phyloP scores from a whole-genome alignment of 2,329 filamentous ascomycete genomes.

The Colletotrichum higginsianum region DNA sequence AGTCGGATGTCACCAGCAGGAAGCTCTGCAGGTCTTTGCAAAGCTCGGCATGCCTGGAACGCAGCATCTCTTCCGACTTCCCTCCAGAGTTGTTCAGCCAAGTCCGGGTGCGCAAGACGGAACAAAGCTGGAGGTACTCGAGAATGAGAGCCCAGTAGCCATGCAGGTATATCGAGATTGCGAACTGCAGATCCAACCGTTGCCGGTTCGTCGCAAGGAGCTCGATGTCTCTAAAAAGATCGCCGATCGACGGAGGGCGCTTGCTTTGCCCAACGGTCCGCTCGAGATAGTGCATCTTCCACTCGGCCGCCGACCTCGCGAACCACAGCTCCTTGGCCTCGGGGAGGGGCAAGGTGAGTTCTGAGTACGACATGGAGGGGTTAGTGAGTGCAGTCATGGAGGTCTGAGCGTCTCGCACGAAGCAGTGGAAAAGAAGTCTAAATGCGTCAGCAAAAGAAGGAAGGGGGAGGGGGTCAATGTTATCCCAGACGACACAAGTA shows the following conservation, averaged over 20 bases:
- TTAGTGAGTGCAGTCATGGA: slow-evolving; percentile 78
- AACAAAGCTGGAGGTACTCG: slow-evolving; percentile 75
- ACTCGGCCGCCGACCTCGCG: slow-evolving; percentile 73
- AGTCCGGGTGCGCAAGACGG: slow-evolving; percentile 63
- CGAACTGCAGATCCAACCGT: slow-evolving; percentile 69
- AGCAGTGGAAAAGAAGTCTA: slow-evolving; percentile 75
- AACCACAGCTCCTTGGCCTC: slow-evolving; percentile 75
- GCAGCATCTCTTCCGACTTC: slow-evolving; percentile 62
- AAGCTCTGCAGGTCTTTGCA: slow-evolving; percentile 69
- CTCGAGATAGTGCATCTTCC: slow-evolving; percentile 73
- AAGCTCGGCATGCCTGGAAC: slow-evolving; percentile 74
- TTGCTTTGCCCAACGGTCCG: slow-evolving; percentile 55
- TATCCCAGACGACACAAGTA: background rate
- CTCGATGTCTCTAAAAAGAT: slow-evolving; percentile 70
- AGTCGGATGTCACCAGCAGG: slow-evolving; percentile 58
- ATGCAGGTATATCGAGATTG: slow-evolving; percentile 74
- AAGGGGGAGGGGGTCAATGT: no score
- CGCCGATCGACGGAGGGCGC: slow-evolving; percentile 66
- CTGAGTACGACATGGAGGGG: slow-evolving; percentile 77
- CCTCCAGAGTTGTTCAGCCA: slow-evolving; percentile 59
- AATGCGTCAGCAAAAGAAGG: slow-evolving; percentile 36
- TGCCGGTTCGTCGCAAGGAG: slow-evolving; percentile 64
- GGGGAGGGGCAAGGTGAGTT: slow-evolving; percentile 77
- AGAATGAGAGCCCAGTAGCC: slow-evolving; percentile 77
- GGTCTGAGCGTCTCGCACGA: slow-evolving; percentile 75